These are phyloP conservation scores for Bipolaris zeicola DNA, from an alignment of 2,329 filamentous ascomycete species.

Conservation along the genomic window DNA sequence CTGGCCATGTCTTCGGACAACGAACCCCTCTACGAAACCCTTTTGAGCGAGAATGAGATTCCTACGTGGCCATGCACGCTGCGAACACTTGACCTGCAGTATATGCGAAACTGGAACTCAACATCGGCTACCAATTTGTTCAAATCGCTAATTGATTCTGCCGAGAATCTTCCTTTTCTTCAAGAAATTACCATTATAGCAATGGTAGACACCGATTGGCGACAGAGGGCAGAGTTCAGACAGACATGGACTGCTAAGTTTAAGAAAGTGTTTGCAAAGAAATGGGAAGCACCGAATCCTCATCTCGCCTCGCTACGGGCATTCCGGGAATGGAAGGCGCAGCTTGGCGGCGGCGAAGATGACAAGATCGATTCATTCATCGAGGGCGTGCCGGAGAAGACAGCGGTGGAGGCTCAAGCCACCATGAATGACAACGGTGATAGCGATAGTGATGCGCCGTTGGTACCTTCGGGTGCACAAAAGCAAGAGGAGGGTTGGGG, in stretches of 20 bases:
- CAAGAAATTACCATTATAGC: conserved; percentile 70
- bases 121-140: conserved; percentile 78
- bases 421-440: conserved; percentile 11
- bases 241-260: conserved; percentile 77
- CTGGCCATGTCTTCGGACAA: conserved; percentile 71
- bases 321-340: conserved; percentile 50
- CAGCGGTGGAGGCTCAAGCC: neutral
- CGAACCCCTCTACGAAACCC: conserved; percentile 73
- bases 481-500: conserved; percentile 37
- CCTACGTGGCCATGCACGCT: conserved; percentile 80
- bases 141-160: conserved; percentile 74
- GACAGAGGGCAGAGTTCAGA: conserved; percentile 78
- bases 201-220: conserved; percentile 80
- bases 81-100: conserved; percentile 72
- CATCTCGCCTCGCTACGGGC: conserved; percentile 52
- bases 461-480: conserved; percentile 25
- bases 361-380: conserved; percentile 32
- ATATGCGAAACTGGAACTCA: conserved; percentile 75
- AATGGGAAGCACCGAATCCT: conserved; percentile 51
- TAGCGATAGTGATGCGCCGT: conserved; percentile 37
- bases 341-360: neutral
- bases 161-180: conserved; percentile 68
- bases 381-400: conserved; percentile 22
- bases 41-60: conserved; percentile 66
- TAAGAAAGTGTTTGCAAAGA: conserved; percentile 67